Conservation (phyloP, 768 basidiomycete species). For the Sarcodon sp. region DNA sequence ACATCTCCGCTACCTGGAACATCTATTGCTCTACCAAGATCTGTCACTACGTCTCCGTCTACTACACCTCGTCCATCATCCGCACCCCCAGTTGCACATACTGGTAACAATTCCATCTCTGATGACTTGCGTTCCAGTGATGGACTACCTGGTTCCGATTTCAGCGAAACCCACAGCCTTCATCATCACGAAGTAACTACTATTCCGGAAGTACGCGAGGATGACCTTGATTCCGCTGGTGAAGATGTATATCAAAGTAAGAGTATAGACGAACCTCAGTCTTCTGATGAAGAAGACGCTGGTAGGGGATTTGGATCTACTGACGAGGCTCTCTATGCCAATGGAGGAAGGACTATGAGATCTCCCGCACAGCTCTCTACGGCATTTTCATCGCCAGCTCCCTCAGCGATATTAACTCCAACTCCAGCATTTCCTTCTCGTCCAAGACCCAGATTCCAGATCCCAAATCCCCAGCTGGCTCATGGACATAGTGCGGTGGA, state of each 20-base stretch:
- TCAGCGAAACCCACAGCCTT: neutral
- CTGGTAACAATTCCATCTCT: neutral
- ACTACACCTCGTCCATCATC: neutral
- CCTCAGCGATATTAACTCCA: conserved; percentile 49
- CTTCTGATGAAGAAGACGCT: conserved; percentile 1
- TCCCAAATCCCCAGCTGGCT: conserved; percentile 17
- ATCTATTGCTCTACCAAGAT: conserved; percentile 20
- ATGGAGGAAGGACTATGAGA: conserved; percentile 7
- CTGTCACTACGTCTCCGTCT: conserved; percentile 6
- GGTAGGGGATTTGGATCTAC: conserved; percentile 1
- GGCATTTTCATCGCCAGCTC: conserved; percentile 40
- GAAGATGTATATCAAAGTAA: neutral
- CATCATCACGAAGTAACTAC: neutral
- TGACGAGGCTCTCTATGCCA: neutral
- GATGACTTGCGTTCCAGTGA: neutral
- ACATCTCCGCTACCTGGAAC: conserved; percentile 11
- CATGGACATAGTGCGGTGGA: conserved; percentile 16
- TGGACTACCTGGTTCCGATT: neutral
- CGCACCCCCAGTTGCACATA: neutral
- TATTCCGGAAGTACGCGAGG: neutral
- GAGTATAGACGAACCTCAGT: neutral
- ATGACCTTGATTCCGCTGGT: neutral
- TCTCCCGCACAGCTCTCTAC: conserved; percentile 25
- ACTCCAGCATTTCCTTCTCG: conserved; percentile 56
- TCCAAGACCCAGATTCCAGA: conserved; percentile 47